These are phyloP conservation scores for Scheffersomyces illinoinensis DNA, from an alignment of 1,139 yeast genomes.

Conservation along the genomic window DNA sequence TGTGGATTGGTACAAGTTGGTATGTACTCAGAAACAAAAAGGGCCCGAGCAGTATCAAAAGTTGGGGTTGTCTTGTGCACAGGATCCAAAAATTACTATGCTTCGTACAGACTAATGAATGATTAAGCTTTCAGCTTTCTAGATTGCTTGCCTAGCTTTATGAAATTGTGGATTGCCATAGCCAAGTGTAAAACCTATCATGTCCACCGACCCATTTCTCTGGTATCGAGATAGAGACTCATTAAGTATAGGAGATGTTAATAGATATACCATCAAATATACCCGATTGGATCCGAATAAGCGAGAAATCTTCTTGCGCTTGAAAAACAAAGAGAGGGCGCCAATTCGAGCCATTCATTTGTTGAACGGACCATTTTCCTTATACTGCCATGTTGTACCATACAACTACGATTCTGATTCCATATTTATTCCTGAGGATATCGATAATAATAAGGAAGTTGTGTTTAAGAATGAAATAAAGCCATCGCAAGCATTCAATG, in stretches of 20 bases:
- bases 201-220: slow-evolving; percentile 12
- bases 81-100: neutral
- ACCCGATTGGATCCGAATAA: slow-evolving; percentile 17
- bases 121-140: neutral
- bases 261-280: slow-evolving; percentile 34
- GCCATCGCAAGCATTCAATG: slow-evolving; percentile 64
- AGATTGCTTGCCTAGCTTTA: neutral
- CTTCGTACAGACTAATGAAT: neutral
- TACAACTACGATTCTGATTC: slow-evolving; percentile 40
- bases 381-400: slow-evolving; percentile 62
- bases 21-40: neutral
- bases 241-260: slow-evolving; percentile 40
- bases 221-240: slow-evolving; percentile 45
- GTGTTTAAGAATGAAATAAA: slow-evolving; percentile 47
- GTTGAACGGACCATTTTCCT: slow-evolving; percentile 59
- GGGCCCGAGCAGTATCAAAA: neutral
- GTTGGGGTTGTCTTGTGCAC: neutral
- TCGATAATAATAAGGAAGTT: slow-evolving; percentile 29
- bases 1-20: neutral
- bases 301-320: slow-evolving; percentile 33
- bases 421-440: slow-evolving; percentile 27
- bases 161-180: neutral
- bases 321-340: slow-evolving; percentile 53
- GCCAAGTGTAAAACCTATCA: neutral
- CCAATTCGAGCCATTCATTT: slow-evolving; percentile 55